A percentile compares a stretch with the other conserved stretches of the same genome.
Conservation (phyloP, 139 green algal genomes). For the Trebouxia sp. region DNA sequence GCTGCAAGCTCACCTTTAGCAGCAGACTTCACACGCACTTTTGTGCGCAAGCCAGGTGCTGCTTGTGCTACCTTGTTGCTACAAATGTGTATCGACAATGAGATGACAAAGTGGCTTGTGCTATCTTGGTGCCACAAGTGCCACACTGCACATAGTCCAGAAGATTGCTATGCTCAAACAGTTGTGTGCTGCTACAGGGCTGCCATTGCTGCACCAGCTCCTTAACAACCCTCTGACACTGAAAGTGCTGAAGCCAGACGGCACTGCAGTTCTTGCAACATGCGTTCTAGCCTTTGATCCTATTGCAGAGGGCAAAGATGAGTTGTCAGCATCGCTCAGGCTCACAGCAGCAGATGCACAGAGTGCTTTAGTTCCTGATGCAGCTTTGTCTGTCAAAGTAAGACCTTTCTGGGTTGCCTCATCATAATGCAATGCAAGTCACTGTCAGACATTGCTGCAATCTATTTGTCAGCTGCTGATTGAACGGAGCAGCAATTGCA, state of each 20-base stretch:
- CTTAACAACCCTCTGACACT: conserved; percentile 1
- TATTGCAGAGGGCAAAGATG: not conserved
- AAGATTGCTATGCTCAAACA: not conserved
- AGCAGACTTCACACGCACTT: not conserved
- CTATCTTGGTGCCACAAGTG: no score
- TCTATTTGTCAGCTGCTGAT: not conserved
- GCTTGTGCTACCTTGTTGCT: no score
- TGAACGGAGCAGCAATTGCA: not conserved
- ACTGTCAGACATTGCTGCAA: not conserved
- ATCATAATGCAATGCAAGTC: not conserved
- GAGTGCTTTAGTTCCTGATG: not conserved
- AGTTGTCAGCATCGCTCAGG: not conserved
- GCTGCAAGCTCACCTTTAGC: not conserved
- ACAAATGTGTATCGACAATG: no score
- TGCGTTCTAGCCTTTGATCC: not conserved
- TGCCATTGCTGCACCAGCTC: conserved; percentile 16
- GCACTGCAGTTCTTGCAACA: not conserved
- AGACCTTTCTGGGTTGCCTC: not conserved
- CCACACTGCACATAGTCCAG: not conserved
- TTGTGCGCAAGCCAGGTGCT: conserved; percentile 6
- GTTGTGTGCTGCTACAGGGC: not conserved
- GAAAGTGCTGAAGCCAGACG: not conserved
- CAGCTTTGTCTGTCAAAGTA: conserved; percentile 11
- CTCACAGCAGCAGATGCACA: not conserved
- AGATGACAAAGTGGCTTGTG: no score